A percentile compares a stretch with the other conserved stretches of the same genome.
phyloP scores from a whole-genome alignment of 2,329 filamentous ascomycete species.

The Arthrobotrys conoides region DNA sequence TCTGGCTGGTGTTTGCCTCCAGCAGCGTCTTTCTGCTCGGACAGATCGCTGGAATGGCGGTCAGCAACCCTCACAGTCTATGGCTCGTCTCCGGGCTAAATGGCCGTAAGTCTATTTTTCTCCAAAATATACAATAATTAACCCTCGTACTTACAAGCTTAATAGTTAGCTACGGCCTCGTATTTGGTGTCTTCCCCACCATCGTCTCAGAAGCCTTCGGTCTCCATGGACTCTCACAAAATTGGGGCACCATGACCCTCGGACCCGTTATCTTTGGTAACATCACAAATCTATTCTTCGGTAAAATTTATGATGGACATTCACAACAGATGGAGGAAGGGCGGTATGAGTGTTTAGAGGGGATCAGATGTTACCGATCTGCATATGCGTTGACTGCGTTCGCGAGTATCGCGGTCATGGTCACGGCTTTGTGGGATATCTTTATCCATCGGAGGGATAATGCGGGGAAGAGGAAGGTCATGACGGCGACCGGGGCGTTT shows the following conservation, averaged over 20 bases:
- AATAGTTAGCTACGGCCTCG: slow-evolving; percentile 84
- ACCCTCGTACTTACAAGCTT: not conserved
- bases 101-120: slow-evolving; percentile 69
- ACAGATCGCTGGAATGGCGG: slow-evolving; percentile 81
- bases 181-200: slow-evolving; percentile 94
- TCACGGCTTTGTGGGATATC: slow-evolving; percentile 53
- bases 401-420: slow-evolving; percentile 50
- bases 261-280: slow-evolving; percentile 90
- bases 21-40: slow-evolving; percentile 82
- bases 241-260: slow-evolving; percentile 96
- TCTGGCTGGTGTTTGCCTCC: slow-evolving; percentile 90
- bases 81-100: slow-evolving; percentile 85
- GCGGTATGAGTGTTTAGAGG: slow-evolving; percentile 44
- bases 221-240: slow-evolving; percentile 87
- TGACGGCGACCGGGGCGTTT: slow-evolving; percentile 53
- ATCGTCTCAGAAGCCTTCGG: slow-evolving; percentile 92
- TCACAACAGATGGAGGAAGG: slow-evolving; percentile 67
- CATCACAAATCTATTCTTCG: slow-evolving; percentile 93
- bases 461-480: slow-evolving; percentile 50
- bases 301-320: slow-evolving; percentile 81
- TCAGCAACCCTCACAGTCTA: slow-evolving; percentile 82
- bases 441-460: slow-evolving; percentile 41
- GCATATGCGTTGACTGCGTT: slow-evolving; percentile 47
- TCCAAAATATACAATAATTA: not conserved
- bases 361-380: slow-evolving; percentile 46